A percentile compares a stretch with the other conserved stretches of the same genome.
Conservation (phyloP, 768 basidiomycete genomes). For the Russula compacta region DNA sequence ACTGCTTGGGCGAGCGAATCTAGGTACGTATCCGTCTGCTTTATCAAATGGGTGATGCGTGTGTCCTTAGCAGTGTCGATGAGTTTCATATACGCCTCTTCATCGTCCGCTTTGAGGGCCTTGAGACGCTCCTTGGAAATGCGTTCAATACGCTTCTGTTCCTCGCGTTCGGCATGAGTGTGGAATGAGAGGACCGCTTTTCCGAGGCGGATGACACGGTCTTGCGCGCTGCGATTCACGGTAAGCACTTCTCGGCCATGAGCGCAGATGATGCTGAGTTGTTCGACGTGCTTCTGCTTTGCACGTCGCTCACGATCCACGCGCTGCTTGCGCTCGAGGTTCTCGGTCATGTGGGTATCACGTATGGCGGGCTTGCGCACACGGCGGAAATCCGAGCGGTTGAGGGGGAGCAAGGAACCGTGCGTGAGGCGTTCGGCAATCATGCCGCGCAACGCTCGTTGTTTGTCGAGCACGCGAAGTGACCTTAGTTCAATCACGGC, state of each 20-base stretch:
- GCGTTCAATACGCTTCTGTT: constrained; percentile 93
- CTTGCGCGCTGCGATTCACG: constrained; percentile 50
- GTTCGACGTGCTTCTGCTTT: constrained; percentile 94
- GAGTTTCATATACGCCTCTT: constrained; percentile 99
- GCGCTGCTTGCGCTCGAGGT: constrained; percentile 84
- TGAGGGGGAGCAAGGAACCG: constrained; percentile 80
- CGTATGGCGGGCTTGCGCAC: constrained; percentile 77
- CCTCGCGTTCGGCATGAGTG: constrained; percentile 88
- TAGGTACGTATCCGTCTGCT: constrained; percentile 91
- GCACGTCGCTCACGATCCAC: constrained; percentile 87
- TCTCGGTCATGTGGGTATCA: constrained; percentile 84
- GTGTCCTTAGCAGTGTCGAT: constrained; percentile 99
- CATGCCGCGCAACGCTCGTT: constrained; percentile 75
- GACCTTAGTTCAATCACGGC: constrained; percentile 91
- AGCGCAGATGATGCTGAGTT: constrained; percentile 74
- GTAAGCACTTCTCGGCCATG: constrained; percentile 72
- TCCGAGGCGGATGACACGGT: constrained; percentile 54
- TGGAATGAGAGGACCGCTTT: constrained; percentile 80
- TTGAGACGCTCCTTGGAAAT: constrained; percentile 96
- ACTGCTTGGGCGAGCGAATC: constrained; percentile 94
- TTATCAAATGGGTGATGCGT: constrained; percentile 90
- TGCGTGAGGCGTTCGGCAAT: constrained; percentile 84
- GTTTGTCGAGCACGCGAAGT: constrained; percentile 82
- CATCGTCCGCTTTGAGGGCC: constrained; percentile 95
- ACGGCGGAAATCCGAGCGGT: constrained; percentile 86